A percentile compares a stretch with the other conserved stretches of the same genome.
Evolutionary conservation across 345 rosid species (phyloP).

Genomic region (Rhizophora mangle): DNA sequence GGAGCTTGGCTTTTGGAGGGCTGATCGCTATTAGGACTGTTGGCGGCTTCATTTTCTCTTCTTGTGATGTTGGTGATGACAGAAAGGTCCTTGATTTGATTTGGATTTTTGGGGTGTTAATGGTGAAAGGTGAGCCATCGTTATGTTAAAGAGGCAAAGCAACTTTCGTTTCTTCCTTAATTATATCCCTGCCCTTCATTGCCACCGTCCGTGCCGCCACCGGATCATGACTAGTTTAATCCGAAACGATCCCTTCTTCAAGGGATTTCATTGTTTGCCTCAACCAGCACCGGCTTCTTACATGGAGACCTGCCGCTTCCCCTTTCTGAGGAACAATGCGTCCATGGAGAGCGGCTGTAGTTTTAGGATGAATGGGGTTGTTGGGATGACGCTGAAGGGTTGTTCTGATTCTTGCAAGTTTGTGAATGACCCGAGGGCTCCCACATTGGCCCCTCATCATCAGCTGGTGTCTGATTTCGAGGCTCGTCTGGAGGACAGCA

Average conservation of each 20-base stretch:
- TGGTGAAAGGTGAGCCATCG: slow-evolving; percentile 18
- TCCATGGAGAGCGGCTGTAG: slow-evolving; percentile 13
- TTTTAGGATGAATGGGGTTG: slow-evolving; percentile 12
- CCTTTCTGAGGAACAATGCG: slow-evolving; percentile 11
- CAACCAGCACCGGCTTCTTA: slow-evolving; percentile 1
- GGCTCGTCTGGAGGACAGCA: slow-evolving; percentile 39
- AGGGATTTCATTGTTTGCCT: slow-evolving; percentile 13
- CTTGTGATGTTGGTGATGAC: neutral
- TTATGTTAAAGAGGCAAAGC: slow-evolving; percentile 24
- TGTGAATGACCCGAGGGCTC: slow-evolving; percentile 38
- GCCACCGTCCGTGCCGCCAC: neutral
- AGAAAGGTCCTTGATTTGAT: neutral
- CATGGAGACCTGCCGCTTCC: neutral
- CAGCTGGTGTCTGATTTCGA: slow-evolving; percentile 43
- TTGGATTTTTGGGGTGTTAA: neutral
- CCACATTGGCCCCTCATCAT: slow-evolving; percentile 41
- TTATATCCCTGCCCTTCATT: neutral
- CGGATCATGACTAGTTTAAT: slow-evolving; percentile 22
- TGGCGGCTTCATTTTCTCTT: neutral
- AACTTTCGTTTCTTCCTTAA: neutral
- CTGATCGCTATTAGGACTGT: neutral
- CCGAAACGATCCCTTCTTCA: slow-evolving; percentile 20
- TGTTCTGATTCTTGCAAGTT: slow-evolving; percentile 40
- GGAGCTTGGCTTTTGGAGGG: neutral
- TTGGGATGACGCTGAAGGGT: slow-evolving; percentile 40